A percentile compares a stretch with the other conserved stretches of the same genome.
These are phyloP conservation scores for Climacium dendroides DNA, from an alignment of 225 moss, liverwort and hornwort species.

Conservation along the genomic window DNA sequence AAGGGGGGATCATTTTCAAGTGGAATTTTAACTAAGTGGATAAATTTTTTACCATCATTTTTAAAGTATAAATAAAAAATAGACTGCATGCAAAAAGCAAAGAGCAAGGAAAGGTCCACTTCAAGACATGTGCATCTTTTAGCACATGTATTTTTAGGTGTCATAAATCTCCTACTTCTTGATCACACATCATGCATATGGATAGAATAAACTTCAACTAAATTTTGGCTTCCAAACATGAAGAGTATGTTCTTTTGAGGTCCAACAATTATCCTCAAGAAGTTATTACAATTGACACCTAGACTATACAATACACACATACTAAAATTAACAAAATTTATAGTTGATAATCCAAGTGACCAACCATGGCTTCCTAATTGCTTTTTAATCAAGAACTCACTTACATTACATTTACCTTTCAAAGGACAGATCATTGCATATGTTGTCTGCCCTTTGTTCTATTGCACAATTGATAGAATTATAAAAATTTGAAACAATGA, in stretches of 20 bases:
- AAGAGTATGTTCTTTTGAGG: background rate
- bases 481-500: background rate
- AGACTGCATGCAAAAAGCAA: background rate
- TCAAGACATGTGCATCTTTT: background rate
- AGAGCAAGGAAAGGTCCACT: background rate
- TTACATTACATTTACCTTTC: background rate
- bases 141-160: background rate
- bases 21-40: background rate
- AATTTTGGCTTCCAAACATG: fast-evolving
- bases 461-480: background rate
- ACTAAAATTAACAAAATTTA: background rate
- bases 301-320: fast-evolving
- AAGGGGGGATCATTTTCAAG: too few species aligned
- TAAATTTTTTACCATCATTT: background rate
- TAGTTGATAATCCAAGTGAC: background rate
- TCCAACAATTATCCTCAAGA: too few species aligned
- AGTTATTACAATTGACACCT: background rate
- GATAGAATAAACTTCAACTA: background rate
- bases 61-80: background rate
- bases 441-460: background rate
- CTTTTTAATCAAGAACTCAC: fast-evolving
- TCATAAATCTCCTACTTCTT: background rate
- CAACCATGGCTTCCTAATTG: background rate
- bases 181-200: fast-evolving
- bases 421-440: background rate